phyloP scores from a whole-genome alignment of 331 rosid genomes.

The Rhamnella rubrinervis region DNA sequence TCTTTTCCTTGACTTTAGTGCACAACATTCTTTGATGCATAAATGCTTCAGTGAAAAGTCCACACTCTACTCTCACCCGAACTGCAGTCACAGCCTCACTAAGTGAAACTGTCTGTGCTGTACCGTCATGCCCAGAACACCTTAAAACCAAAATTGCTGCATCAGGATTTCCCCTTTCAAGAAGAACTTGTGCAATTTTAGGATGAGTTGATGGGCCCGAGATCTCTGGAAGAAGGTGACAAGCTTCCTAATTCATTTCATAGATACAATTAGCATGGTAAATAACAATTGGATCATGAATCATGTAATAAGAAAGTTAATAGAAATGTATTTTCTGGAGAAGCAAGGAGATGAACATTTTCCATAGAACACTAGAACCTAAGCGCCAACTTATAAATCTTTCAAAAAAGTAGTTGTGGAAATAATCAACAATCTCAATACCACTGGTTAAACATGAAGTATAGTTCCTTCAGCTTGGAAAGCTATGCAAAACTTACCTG shows the following conservation, averaged over 20 bases:
- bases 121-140: slow-evolving; percentile 89
- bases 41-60: slow-evolving; percentile 92
- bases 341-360: not conserved
- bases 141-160: slow-evolving; percentile 87
- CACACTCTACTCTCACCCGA: slow-evolving; percentile 96
- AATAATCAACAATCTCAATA: not conserved
- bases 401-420: not conserved
- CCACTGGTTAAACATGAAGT: slow-evolving; percentile 17
- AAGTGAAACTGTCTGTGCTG: slow-evolving; percentile 58
- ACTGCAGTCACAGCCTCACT: slow-evolving; percentile 91
- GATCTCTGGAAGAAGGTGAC: slow-evolving; percentile 89
- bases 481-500: slow-evolving; percentile 47
- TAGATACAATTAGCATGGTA: slow-evolving; percentile 8
- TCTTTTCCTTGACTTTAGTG: slow-evolving; percentile 63
- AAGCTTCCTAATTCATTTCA: slow-evolving; percentile 72
- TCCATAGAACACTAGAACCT: not conserved
- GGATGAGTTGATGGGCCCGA: slow-evolving; percentile 88
- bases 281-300: not conserved
- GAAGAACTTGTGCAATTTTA: slow-evolving; percentile 88
- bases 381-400: not conserved
- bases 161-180: slow-evolving; percentile 87
- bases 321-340: slow-evolving; percentile 1
- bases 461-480: not conserved
- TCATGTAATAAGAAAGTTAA: not conserved
- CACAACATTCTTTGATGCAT: slow-evolving; percentile 86